Evolutionary conservation across 2,329 filamentous ascomycete genomes (phyloP).

Genomic region (Cercospora janseana): DNA sequence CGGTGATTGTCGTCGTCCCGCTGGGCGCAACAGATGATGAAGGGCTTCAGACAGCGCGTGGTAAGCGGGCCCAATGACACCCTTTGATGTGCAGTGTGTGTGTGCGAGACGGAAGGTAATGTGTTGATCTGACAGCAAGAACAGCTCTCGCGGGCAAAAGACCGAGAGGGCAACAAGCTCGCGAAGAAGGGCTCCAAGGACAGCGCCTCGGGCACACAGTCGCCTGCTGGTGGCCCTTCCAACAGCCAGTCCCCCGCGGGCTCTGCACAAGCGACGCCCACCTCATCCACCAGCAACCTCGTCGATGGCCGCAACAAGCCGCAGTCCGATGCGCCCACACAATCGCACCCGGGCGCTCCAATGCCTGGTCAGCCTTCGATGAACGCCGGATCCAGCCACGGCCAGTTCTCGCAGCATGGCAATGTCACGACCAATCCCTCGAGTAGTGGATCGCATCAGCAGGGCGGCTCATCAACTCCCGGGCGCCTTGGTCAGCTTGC

Average conservation of each 20-base stretch:
- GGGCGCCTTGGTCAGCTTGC: slow-evolving; percentile 33
- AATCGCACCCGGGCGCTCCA: slow-evolving; percentile 49
- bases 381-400: slow-evolving; percentile 24
- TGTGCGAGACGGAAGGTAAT: slow-evolving; percentile 31
- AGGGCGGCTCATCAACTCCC: slow-evolving; percentile 31
- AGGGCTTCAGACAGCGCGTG: slow-evolving; percentile 95
- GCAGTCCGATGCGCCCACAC: slow-evolving; percentile 44
- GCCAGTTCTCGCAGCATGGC: slow-evolving; percentile 28
- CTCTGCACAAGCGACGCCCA: slow-evolving; percentile 70
- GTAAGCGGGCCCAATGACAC: no score
- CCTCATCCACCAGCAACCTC: slow-evolving; percentile 83
- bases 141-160: slow-evolving; percentile 79
- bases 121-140: slow-evolving; percentile 54
- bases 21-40: slow-evolving; percentile 60
- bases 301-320: slow-evolving; percentile 84
- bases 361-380: slow-evolving; percentile 30
- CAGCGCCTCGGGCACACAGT: slow-evolving; percentile 66
- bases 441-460: slow-evolving; percentile 21
- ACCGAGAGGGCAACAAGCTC: slow-evolving; percentile 62
- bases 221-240: slow-evolving; percentile 60
- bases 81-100: no score
- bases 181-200: slow-evolving; percentile 57
- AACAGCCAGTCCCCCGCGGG: slow-evolving; percentile 55
- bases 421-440: slow-evolving; percentile 22
- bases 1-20: slow-evolving; percentile 18